Base-by-base conservation (phyloP, 768 basidiomycete genomes). In the Russula olivacea region DNA sequence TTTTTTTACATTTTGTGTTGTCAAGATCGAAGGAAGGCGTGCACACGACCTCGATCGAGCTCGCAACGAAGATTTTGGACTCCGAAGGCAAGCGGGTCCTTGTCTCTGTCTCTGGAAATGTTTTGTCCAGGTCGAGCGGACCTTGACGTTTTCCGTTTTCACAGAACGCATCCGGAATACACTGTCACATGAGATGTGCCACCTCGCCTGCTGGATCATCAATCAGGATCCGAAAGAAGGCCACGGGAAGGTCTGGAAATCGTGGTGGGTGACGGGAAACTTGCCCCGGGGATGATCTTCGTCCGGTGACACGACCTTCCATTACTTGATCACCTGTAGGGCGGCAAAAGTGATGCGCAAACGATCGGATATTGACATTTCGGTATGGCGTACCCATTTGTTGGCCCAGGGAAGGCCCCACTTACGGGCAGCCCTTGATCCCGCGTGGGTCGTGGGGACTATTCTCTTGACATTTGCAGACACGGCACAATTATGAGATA, bases 111-210 rank as follows among this genome's bases (percentile, higher is more conserved):
- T 19, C 45, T 12, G n/a, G 21, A 47, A 12, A 4, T 6, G 19
- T n/a, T 43, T 19, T 4, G 30, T 34, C 15, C 4, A 34, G 30
- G 28, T 47, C 32, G 32, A 23, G 17, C 28, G 6, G 11, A 38
- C 17, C 1, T n/a, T 34, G n/a, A n/a, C 17, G 19, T 53, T 25
- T 45, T 19, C 55, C 28, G 28, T 55, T 32, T 34, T 17, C 2
- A 15, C 61, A 93, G 92, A 90, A 58, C 83, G 91, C 43, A 87
- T 94, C 54, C 79, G 87, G 40, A 86, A 88, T 69, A 94, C 92
- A 1, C 75, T 95, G 14, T 85, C 89, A 34, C 93, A 95, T 68
- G 93, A 95, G 72, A 93, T 94, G 91, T 94, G 92, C 69, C 93
- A 94, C 75, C 73, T 95, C 38, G 93, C 93, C 2, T 83, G 83